Evolutionary conservation across 192 early-diverging fungal species (phyloP).

Genomic region (Ambispora gerdemannii): DNA sequence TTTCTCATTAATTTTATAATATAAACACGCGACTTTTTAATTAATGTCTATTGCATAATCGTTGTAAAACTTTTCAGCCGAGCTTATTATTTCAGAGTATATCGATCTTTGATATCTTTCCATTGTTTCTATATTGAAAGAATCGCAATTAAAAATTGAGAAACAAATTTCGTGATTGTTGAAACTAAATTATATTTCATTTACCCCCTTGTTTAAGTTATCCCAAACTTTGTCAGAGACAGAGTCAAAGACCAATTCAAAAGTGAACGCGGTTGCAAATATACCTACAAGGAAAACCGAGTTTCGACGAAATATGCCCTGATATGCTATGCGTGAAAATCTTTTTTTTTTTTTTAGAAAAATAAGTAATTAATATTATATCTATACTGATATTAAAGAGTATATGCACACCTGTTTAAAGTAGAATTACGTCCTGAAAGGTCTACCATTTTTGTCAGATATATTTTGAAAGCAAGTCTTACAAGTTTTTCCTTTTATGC

Average conservation of each 20-base stretch:
- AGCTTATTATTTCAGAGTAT: conserved; percentile 28
- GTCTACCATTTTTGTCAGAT: too few species aligned
- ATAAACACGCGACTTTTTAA: background rate
- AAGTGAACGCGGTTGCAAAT: conserved; percentile 66
- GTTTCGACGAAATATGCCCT: conserved; percentile 67
- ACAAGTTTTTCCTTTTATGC: too few species aligned
- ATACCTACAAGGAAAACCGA: conserved; percentile 67
- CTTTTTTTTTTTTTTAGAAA: too few species aligned
- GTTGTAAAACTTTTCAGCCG: background rate
- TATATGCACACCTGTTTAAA: too few species aligned
- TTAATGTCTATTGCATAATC: background rate
- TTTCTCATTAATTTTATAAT: background rate
- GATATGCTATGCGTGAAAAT: conserved; percentile 49
- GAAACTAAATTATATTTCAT: background rate
- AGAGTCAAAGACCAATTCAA: conserved; percentile 70
- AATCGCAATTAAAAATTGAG: conserved; percentile 1
- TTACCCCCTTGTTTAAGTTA: conserved; percentile 72
- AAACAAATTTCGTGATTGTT: background rate
- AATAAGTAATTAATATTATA: too few species aligned
- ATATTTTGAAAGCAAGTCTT: too few species aligned
- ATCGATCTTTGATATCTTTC: conserved; percentile 78
- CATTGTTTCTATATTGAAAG: conserved; percentile 75
- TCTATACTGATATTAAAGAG: too few species aligned
- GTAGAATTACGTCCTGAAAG: too few species aligned
- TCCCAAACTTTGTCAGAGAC: conserved; percentile 63